Conservation (phyloP, 768 basidiomycete species). For the Panaeolus papilionaceus region DNA sequence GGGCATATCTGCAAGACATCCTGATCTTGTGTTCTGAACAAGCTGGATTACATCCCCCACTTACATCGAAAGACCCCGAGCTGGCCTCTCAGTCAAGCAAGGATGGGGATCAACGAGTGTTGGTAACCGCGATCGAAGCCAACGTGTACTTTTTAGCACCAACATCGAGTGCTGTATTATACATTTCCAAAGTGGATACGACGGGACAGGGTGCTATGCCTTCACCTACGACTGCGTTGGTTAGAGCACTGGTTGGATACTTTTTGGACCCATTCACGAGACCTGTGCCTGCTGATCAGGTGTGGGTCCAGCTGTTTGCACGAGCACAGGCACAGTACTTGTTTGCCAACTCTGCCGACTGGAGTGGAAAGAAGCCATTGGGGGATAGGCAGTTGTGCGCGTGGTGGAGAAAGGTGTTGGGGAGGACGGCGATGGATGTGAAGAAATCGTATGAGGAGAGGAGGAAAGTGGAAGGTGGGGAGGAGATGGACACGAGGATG, state of each 20-base stretch:
- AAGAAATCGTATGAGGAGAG: constrained; percentile 38
- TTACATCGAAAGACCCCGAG: constrained; percentile 1
- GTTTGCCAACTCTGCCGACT: constrained; percentile 86
- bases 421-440: constrained; percentile 57
- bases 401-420: constrained; percentile 91
- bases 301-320: constrained; percentile 92
- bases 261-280: constrained; percentile 70
- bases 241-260: constrained; percentile 67
- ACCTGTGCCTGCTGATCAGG: constrained; percentile 57
- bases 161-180: constrained; percentile 75
- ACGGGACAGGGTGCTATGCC: constrained; percentile 75
- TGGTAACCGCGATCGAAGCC: constrained; percentile 84
- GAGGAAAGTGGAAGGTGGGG: constrained; percentile 19
- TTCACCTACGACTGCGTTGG: constrained; percentile 74
- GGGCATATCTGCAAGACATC: constrained; percentile 76
- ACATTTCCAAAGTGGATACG: constrained; percentile 94
- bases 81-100: background rate
- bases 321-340: constrained; percentile 91
- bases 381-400: constrained; percentile 81
- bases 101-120: constrained; percentile 48
- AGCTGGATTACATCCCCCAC: constrained; percentile 22
- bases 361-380: constrained; percentile 71
- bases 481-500: constrained; percentile 33
- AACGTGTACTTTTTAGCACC: constrained; percentile 75
- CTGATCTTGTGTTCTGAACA: constrained; percentile 79